Conservation (phyloP, 2,329 filamentous ascomycete species). For the Plectosphaerella plurivora region DNA sequence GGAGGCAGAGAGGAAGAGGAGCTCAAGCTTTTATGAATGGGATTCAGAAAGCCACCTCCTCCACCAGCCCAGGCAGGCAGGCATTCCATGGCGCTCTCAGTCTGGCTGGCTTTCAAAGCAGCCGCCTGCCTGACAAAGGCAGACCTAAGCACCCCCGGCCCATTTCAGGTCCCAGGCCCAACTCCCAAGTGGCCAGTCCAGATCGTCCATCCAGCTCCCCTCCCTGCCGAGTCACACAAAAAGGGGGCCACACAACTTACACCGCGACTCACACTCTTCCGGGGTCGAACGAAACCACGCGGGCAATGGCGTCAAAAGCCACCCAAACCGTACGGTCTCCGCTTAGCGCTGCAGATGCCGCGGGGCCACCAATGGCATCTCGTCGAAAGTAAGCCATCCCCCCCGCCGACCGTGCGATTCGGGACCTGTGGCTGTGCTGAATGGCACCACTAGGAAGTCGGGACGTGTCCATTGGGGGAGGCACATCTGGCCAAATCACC, state of each 20-base stretch:
- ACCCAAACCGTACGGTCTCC: constrained; percentile 2
- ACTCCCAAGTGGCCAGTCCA: neutral
- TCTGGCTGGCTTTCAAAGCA: neutral
- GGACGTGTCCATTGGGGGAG: neutral
- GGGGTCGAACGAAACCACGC: neutral
- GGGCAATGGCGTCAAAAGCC: constrained; percentile 3
- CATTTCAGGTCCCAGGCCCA: neutral
- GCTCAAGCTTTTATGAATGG: neutral
- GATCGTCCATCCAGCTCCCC: neutral
- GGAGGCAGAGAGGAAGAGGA: neutral
- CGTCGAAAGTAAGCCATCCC: no score
- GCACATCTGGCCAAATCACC: neutral
- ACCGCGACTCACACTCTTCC: no score
- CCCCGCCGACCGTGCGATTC: constrained; percentile 9
- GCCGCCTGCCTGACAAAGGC: no score
- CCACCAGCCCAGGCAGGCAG: neutral
- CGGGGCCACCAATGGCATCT: neutral
- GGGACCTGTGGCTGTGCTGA: constrained; percentile 14
- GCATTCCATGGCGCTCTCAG: neutral
- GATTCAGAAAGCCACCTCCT: neutral
- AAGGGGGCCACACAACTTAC: no score
- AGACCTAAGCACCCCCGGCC: neutral
- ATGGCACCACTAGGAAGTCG: constrained; percentile 11
- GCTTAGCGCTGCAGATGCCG: neutral
- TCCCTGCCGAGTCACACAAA: neutral